Conservation (phyloP, 108 stramenopile species). For the Cyclotella kingstonii region DNA sequence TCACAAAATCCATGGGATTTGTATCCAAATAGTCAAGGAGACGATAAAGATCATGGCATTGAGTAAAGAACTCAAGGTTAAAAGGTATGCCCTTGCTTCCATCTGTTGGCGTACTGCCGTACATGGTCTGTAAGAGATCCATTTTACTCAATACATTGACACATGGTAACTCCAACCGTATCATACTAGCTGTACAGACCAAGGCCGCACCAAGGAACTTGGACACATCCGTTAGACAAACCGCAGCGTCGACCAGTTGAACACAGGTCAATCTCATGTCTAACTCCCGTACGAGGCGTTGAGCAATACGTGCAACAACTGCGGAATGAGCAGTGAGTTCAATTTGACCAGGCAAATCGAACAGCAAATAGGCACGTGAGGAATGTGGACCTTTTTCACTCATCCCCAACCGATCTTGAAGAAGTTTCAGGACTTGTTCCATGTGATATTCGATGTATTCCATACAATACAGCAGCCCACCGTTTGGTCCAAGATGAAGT, state of each 20-base stretch:
- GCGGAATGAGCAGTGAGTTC: constrained; percentile 93
- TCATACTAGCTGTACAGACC: constrained; percentile 91
- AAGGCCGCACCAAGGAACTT: constrained; percentile 94
- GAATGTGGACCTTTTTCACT: neutral
- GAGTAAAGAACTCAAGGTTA: constrained; percentile 77
- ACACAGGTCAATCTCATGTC: constrained; percentile 89
- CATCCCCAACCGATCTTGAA: constrained; percentile 37
- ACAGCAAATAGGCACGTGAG: constrained; percentile 71
- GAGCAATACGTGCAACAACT: constrained; percentile 65
- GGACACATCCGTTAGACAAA: constrained; percentile 80
- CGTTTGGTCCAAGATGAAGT: constrained; percentile 93
- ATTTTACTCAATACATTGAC: constrained; percentile 96
- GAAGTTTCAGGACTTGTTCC: constrained; percentile 52
- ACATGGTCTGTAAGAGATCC: constrained; percentile 68
- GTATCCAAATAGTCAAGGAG: constrained; percentile 72
- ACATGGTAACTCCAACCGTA: constrained; percentile 93
- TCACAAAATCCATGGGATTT: constrained; percentile 44
- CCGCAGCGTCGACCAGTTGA: constrained; percentile 94
- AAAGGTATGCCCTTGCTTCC: constrained; percentile 46
- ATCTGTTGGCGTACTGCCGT: neutral
- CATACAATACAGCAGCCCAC: constrained; percentile 94
- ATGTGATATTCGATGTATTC: constrained; percentile 89
- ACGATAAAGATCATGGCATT: constrained; percentile 74
- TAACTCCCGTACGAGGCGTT: constrained; percentile 63
- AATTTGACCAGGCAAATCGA: constrained; percentile 98